Base-by-base conservation (phyloP, 1,139 yeast genomes). In the Candida sanyaensis region DNA sequence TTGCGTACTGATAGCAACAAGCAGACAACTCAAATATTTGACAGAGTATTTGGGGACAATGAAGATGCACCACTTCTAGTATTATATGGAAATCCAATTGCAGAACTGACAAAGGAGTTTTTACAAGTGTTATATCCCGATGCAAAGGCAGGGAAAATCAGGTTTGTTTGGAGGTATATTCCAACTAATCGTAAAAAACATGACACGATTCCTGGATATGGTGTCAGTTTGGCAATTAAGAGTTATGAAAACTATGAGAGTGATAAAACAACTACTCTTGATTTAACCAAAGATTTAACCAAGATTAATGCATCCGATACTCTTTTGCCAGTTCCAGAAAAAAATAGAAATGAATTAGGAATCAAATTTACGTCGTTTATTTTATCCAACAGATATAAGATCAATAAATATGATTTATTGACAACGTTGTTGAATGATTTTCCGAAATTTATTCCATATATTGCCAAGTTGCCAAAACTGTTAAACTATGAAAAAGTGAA, bases 131-230 rank as follows among this genome's bases (percentile, higher is more conserved):
- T 93, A 48, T 76, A 74, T 51, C 78, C 79, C 41, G 82, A 86
- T 48, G 87, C 96, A 0, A 60, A 68, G 7, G 63, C 70, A 1
- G 95, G 89, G 0, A 88, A 88, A 57, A 63, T 91, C 30, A 75
- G 89, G 49, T 86, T 88, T 62, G 78, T 85, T 2, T 81, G 96
- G 86, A 77, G 97, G 55, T 86, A 89, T 56, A 73, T 81, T 6
- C 81, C 83, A 0, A 40, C 28, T 24, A 46, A 64, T 2, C 33
- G 45, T 2, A 27, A 36, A 5, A 50, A 43, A 26, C 53, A 60
- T 7, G 82, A 80, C 39, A 42, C 57, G 0, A 61, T 88, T 30
- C 59, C 80, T 8, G 96, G 95, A 0, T 89, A 81, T 62, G 95
- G 91, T 1, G 84, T 78, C 5, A 85, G 78, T 38, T 61, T 86